Base-by-base conservation (phyloP, 345 rosid species). In the Moringa oleifera region DNA sequence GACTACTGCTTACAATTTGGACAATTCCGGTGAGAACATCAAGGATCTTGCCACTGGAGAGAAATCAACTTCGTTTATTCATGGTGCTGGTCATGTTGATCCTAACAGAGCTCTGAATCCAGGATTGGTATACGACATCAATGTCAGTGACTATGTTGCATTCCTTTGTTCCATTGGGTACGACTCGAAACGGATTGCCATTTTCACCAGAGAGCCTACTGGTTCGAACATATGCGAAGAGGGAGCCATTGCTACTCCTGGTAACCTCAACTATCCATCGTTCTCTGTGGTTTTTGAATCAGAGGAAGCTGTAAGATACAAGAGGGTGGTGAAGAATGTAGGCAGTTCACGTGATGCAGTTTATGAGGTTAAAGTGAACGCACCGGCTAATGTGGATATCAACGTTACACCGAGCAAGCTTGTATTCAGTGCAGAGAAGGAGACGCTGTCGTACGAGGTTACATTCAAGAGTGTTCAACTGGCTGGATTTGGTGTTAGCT, bases 161-260 rank as follows among this genome's bases (percentile, higher is more conserved):
- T 94, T 94, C 75, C 94, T 94, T 52, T 94, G 97, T 59, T 74
- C 96, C 17, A 80, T 82, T 23, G 99, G 95, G n/a, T 94, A 90
- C 28, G 77, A 73, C 57, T 47, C 77, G 0, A 59, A 64, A 1
- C 77, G 79, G 46, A 86, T 94, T 51, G 66, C 86, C 0, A 81
- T 94, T 19, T 86, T 90, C 57, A 54, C 77, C 23, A 75, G 78
- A 10, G 88, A 79, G 70, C 73, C 90, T 25, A 53, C 46, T 25
- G 71, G 78, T 45, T 45, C 57, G 28, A 68, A 75, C 31, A 45
- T 77, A 0, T 88, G 96, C 6, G 67, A 67, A 3, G 57, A 54
- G 5, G 65, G 71, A 60, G 69, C 61, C 31, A 36, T 77, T 23
- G 57, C 65, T 41, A 74, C 81, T 55, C 87, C 88, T 3, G 92